Percentiles rank a stretch among this genome's conserved stretches.
phyloP scores from a whole-genome alignment of 192 early-diverging fungal species.

The Coemansia aciculifera region DNA sequence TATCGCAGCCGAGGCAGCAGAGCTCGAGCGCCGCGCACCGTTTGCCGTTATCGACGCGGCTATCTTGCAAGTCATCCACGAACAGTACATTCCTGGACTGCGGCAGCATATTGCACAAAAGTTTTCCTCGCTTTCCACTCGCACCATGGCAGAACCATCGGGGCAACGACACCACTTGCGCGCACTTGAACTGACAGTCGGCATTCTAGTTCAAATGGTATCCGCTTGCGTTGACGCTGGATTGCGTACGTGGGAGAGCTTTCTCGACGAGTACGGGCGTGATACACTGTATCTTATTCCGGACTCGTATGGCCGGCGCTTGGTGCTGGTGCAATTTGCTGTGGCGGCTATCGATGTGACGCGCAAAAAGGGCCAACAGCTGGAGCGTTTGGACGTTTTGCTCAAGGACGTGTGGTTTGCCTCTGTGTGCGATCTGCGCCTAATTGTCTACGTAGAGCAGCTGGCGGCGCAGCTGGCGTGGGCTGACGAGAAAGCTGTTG shows the following conservation, averaged over 20 bases:
- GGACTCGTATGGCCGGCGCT: slow-evolving; percentile 22
- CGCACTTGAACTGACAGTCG: slow-evolving; percentile 14
- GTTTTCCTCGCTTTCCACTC: slow-evolving; percentile 22
- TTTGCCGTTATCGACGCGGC: slow-evolving; percentile 17
- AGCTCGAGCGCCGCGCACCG: slow-evolving; percentile 26
- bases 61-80: slow-evolving; percentile 25
- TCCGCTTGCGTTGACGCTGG: slow-evolving; percentile 36
- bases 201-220: slow-evolving; percentile 28
- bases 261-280: slow-evolving; percentile 49
- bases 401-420: slow-evolving; percentile 49
- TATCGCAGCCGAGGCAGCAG: slow-evolving; percentile 36
- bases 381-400: slow-evolving; percentile 15
- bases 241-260: slow-evolving; percentile 51
- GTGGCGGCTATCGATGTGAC: slow-evolving; percentile 13
- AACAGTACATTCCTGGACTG: slow-evolving; percentile 29
- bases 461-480: slow-evolving; percentile 38
- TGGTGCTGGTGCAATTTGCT: slow-evolving; percentile 38
- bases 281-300: slow-evolving; percentile 44
- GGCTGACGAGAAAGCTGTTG: slow-evolving; percentile 14
- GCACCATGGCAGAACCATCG: background rate
- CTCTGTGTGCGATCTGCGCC: slow-evolving; percentile 27
- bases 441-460: slow-evolving; percentile 24
- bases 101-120: slow-evolving; percentile 29
- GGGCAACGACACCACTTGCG: slow-evolving; percentile 6
- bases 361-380: slow-evolving; percentile 9